Evolutionary conservation across 495 filamentous ascomycete species (phyloP), one percentile per base, ranked within the genome.

Genomic region (Aspergillus panamensis): DNA sequence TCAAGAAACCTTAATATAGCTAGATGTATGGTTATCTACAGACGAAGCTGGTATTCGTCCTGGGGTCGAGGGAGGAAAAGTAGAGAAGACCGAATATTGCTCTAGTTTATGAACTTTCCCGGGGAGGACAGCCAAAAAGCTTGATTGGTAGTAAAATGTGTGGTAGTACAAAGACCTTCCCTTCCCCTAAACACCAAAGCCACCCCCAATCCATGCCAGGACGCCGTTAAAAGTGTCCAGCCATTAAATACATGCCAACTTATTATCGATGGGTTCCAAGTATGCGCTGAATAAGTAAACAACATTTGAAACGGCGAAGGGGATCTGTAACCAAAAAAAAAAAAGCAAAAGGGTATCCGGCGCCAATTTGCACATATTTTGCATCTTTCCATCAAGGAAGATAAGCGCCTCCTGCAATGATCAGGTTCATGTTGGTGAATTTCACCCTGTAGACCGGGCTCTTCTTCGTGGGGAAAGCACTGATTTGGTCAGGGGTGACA

Each of bases 391-490:
- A 59, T 70, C 70, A 83, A 35, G 87, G 87, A 62, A 91, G 66
- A 73, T 91, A 97, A 56, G 88, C 92, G 31, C 94, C 91, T 31
- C 85, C 92, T 10, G 91, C 91, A 51, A 98, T 73, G 14, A 96
- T 84, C 63, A 97, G 69, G 62, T 98, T 98, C 86, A 93, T 94
- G 51, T 88, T 80, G 3, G 94, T 97, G 68, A 96, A 96, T 66
- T 85, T 83, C 47, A 96, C 93, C 77, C 92, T 96, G 70, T 94
- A 87, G 7, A 98, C 89, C 3, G 94, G 91, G 20, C 87, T 91
- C 77, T 94, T 96, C 82, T 97, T 98, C 16, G 94, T 97, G 0
- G 90, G 86, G 65, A 96, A 97, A 4, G 88, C 91, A 60, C 84
- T 87, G 72, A 97, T 91, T 74, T 97, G 93, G 66, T 98, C 94